phyloP scores from a whole-genome alignment of 257 asterid species.

The Misopates orontium region DNA sequence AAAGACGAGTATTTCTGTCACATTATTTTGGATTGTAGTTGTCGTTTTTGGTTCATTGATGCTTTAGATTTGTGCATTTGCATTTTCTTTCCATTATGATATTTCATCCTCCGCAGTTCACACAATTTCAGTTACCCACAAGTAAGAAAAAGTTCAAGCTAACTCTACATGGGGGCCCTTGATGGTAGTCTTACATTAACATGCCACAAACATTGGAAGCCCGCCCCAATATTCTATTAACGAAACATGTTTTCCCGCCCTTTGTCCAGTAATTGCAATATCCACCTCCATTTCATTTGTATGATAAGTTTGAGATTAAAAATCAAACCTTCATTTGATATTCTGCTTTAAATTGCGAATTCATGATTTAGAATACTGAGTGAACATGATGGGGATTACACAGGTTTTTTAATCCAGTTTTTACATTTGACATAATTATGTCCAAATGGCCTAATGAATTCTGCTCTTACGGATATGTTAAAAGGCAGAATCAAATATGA shows the following conservation, averaged over 20 bases:
- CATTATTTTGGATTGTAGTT: background rate
- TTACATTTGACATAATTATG: no score
- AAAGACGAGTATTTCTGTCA: background rate
- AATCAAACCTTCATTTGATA: background rate
- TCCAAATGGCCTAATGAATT: background rate
- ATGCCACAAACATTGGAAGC: background rate
- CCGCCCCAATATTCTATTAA: no score
- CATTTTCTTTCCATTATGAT: background rate
- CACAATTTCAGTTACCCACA: background rate
- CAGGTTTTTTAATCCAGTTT: background rate
- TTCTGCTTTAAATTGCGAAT: background rate
- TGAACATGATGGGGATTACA: background rate
- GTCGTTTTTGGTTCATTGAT: background rate
- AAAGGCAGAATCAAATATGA: background rate
- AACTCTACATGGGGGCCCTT: background rate
- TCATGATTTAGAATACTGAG: no score
- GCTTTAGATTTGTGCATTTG: background rate
- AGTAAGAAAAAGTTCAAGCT: background rate
- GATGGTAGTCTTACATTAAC: background rate
- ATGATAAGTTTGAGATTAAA: no score
- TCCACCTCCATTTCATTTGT: no score
- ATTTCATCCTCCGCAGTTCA: background rate
- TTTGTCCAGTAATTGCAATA: no score
- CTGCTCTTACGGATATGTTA: background rate
- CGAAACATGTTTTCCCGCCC: no score